Evolutionary conservation across 441 rosid species (phyloP), one percentile per base, ranked within the genome.

Genomic region (Viola pubescens): DNA sequence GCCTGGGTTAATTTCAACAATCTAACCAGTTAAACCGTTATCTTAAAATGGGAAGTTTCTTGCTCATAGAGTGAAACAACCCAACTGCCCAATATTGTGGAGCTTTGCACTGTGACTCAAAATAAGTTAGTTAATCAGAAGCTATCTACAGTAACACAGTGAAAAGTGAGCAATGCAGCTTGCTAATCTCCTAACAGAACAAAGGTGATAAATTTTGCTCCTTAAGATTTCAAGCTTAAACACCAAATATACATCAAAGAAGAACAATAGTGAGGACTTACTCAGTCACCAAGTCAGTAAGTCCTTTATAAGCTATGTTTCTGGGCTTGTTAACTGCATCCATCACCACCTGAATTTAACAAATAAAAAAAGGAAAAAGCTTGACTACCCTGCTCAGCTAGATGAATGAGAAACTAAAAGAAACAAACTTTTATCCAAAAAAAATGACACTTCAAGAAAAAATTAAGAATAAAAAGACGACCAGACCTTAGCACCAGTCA

Each of bases 201-300:
- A 26, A 26, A 26, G 34, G 34, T 26, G 34, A 26, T 26, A 26
- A 26, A 26, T 7, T 11, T 54, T 47, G 6, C 48, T 26, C 59
- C 56, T 14, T 46, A 37, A 37, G 34, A 62, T 44, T 13, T 37
- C 10, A 45, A 53, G 9, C 34, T 26, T 26, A 26, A 26, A 26
- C 34, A 26, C 34, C 9, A 5, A 47, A 45, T 3, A 39, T 14
- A 47, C 26, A 7, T 14, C 9, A 50, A 41, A 4, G 6, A 13
- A 8, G 37, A 12, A 59, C 6, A 37, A 39, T 48, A 49, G 60
- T 42, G 60, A 56, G 64, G 65, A 7, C 89, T 82, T 79, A 89
- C 98, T 87, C 98, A 3, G 97, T 92, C 54, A 92, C 95, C 70
- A 89, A 77, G 71, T 92, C 98, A 68, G 83, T 84, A 48, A 89